Conservation (phyloP, 2,329 filamentous ascomycete genomes). For the Bipolaris oryzae region DNA sequence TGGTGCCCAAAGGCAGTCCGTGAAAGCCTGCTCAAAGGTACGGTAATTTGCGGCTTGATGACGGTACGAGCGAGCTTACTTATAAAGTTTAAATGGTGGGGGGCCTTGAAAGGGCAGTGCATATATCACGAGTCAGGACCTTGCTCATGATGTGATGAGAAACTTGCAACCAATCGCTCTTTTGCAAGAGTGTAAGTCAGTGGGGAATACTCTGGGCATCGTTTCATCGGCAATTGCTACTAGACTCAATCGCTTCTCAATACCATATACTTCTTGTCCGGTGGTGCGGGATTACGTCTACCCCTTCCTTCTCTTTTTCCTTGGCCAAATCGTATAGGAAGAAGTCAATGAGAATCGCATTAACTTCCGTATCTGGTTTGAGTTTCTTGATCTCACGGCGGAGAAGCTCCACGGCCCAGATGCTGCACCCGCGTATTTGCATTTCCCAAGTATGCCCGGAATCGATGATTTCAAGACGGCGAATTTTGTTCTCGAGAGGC, state of each 20-base stretch:
- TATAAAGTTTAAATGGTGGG: background rate
- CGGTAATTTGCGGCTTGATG: background rate
- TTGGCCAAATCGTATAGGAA: conserved; percentile 97
- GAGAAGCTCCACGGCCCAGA: conserved; percentile 94
- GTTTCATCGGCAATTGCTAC: background rate
- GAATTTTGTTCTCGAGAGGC: conserved; percentile 73
- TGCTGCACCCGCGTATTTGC: conserved; percentile 88
- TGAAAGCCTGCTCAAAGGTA: background rate
- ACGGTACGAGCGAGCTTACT: background rate
- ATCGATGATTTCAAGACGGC: conserved; percentile 67
- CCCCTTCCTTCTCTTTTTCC: conserved; percentile 66
- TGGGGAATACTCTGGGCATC: background rate
- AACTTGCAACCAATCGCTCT: background rate
- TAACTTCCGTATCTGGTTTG: conserved; percentile 73
- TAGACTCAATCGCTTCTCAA: conserved; percentile 48
- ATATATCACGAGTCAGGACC: too few species aligned
- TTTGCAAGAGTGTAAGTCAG: background rate
- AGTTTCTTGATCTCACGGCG: conserved; percentile 75
- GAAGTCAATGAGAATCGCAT: conserved; percentile 95
- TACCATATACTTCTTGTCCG: conserved; percentile 96
- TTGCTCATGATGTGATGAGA: too few species aligned
- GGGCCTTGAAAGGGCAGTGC: background rate
- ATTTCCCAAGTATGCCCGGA: conserved; percentile 80
- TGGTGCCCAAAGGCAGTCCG: background rate
- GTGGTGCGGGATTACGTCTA: conserved; percentile 73